Evolutionary conservation across 306 rosid genomes (phyloP), one percentile per base, ranked within the genome.

Genomic region (Abrus pulchellus): DNA sequence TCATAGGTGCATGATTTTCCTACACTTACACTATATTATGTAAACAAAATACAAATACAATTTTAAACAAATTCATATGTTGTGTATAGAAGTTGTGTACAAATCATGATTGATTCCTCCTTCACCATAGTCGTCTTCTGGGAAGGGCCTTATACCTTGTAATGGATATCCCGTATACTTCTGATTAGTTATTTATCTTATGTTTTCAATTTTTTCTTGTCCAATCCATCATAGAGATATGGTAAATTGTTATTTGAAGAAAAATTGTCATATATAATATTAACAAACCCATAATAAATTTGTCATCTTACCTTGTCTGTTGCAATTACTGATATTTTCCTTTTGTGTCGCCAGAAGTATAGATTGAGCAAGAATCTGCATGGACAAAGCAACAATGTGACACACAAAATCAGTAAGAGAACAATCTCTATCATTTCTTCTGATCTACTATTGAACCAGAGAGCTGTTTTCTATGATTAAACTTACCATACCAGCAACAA

Each of bases 351-450:
- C 68, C 92, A 95, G 99, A 95, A 95, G 88, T 95, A 91, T 59
- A 95, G 99, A 87, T 88, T 95, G 63, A 95, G 99, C 89, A 95
- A 91, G 91, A 91, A 93, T 82, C 82, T 91, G 77, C 97, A 87
- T 53, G 97, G 94, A 66, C 99, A 93, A 87, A 83, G 88, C 56
- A 91, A 74, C 75, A 81, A 72, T 54, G 87, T 84, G 61, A 73
- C 88, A 49, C 89, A 68, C 72, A 95, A 95, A 90, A 82, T 87
- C 36, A 86, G 98, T 94, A 91, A 87, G 89, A 75, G 54, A 48
- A 36, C 52, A 48, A 60, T 72, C 43, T 60, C 38, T 62, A 30
- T 36, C 76, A 48, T 55, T 78, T 54, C 30, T 30, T 60, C 6
- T 45, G 61, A 65, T 71, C 53, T 44, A 70, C 40, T 77, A 55